Evolutionary conservation across 1,139 yeast genomes (phyloP).

Genomic region (Petasospora rhodanensis): DNA sequence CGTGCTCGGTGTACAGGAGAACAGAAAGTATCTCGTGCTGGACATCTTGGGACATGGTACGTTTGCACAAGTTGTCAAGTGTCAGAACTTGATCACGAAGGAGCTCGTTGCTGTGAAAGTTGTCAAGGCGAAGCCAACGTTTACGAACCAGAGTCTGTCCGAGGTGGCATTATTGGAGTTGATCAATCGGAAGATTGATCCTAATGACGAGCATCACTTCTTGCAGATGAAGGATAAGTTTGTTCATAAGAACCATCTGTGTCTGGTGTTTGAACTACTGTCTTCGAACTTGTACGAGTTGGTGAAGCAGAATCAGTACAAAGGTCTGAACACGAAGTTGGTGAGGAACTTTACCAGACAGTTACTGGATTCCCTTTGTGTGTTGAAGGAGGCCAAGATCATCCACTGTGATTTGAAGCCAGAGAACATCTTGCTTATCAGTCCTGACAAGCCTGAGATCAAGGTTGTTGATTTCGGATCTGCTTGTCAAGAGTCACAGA

Average conservation of each 20-base stretch:
- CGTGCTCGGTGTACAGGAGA: conserved; percentile 83
- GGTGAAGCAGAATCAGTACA: conserved; percentile 88
- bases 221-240: conserved; percentile 81
- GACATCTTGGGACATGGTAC: conserved; percentile 96
- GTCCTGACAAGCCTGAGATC: conserved; percentile 81
- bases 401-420: conserved; percentile 98
- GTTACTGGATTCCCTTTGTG: conserved; percentile 72
- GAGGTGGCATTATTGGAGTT: conserved; percentile 86
- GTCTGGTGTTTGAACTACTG: conserved; percentile 85
- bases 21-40: conserved; percentile 79
- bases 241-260: conserved; percentile 87
- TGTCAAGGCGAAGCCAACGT: conserved; percentile 88
- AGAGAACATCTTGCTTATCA: conserved; percentile 80
- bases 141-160: conserved; percentile 83
- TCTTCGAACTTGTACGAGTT: conserved; percentile 88
- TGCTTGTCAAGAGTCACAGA: conserved; percentile 89
- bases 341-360: conserved; percentile 79
- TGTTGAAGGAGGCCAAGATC: conserved; percentile 75
- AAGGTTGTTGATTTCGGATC: conserved; percentile 96
- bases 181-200: conserved; percentile 69
- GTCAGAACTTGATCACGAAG: conserved; percentile 86
- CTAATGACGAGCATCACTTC: conserved; percentile 66
- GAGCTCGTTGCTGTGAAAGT: conserved; percentile 94
- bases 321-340: conserved; percentile 78
- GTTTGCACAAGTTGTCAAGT: conserved; percentile 97